Percentiles rank a stretch among this genome's conserved stretches.
Evolutionary conservation across 2,329 filamentous ascomycete genomes (phyloP).

Genomic region (Neoscytalidium dimidiatum): DNA sequence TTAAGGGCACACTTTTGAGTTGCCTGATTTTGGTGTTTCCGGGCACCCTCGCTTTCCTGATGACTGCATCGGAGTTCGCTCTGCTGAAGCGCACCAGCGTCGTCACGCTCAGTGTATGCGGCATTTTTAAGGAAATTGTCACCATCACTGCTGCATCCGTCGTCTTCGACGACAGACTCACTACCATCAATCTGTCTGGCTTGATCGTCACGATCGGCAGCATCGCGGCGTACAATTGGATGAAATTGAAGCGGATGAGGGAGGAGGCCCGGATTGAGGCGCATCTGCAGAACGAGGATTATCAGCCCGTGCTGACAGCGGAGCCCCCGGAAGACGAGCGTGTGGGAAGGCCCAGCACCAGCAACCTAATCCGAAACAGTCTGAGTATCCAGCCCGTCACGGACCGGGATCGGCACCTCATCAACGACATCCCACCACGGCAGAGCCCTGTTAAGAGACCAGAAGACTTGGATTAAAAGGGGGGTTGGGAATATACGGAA

Average conservation of each 20-base stretch:
- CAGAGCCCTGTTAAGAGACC: conserved; percentile 46
- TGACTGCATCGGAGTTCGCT: conserved; percentile 96
- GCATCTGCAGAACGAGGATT: conserved; percentile 42
- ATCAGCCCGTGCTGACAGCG: conserved; percentile 36
- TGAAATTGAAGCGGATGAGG: conserved; percentile 91
- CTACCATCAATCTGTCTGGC: conserved; percentile 82
- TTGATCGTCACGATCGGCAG: conserved; percentile 84
- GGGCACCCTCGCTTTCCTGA: conserved; percentile 86
- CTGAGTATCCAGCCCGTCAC: conserved; percentile 37
- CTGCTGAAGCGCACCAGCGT: conserved; percentile 93
- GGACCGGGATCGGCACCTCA: conserved; percentile 23
- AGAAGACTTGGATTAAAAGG: conserved; percentile 44
- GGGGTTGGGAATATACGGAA: neutral
- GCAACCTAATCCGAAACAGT: conserved; percentile 38
- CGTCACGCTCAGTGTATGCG: conserved; percentile 92
- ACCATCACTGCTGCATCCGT: conserved; percentile 88
- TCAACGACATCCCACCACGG: conserved; percentile 29
- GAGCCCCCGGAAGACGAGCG: conserved; percentile 30
- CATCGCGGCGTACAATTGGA: conserved; percentile 89
- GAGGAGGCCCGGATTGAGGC: conserved; percentile 63
- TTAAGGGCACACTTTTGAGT: conserved; percentile 68
- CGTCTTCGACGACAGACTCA: conserved; percentile 86
- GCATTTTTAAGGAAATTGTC: conserved; percentile 98
- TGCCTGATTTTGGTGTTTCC: conserved; percentile 83
- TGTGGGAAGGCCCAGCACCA: conserved; percentile 28